These are phyloP conservation scores for Thalassiosira exigua DNA, from an alignment of 352 stramenopile genomes.

Conservation along the genomic window DNA sequence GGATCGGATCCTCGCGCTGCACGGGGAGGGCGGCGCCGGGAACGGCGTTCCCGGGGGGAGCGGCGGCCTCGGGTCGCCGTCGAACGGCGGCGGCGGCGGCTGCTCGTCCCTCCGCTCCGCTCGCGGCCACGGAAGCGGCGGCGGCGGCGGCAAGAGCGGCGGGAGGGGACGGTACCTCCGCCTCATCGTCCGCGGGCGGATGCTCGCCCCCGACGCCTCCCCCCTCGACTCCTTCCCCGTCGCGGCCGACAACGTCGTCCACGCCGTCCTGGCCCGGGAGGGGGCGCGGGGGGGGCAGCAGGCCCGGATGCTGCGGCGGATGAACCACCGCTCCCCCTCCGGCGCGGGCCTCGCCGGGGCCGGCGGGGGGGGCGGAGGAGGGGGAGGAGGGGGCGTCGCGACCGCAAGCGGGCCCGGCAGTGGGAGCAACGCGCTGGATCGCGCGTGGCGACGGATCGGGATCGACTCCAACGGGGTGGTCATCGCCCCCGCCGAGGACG, in stretches of 20 bases:
- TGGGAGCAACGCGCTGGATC: background rate
- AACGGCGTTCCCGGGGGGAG: background rate
- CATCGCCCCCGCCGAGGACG: slow-evolving; percentile 14
- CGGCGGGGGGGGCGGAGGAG: background rate
- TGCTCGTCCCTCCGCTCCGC: background rate
- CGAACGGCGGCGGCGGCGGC: background rate
- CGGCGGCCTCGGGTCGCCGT: background rate
- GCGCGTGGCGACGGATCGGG: slow-evolving; percentile 54
- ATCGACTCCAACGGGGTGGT: slow-evolving; percentile 62
- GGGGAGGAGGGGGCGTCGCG: background rate
- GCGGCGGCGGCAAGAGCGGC: background rate
- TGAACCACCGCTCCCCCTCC: slow-evolving; percentile 24
- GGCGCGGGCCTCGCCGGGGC: background rate
- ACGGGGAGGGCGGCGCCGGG: background rate
- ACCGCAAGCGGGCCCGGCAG: too few relatives aligned
- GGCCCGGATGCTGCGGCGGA: slow-evolving; percentile 30
- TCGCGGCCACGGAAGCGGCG: background rate
- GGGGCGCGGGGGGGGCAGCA: slow-evolving; percentile 55
- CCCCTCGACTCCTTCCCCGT: slow-evolving; percentile 56
- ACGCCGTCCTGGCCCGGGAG: slow-evolving; percentile 68
- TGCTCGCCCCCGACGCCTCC: slow-evolving; percentile 71
- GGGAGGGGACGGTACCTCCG: slow-evolving; percentile 59
- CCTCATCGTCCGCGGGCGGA: slow-evolving; percentile 73
- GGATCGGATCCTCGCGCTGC: slow-evolving; percentile 13
- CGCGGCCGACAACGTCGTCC: slow-evolving; percentile 64